Conservation (phyloP, 2,329 filamentous ascomycete genomes). For the Fusarium sublunatum region DNA sequence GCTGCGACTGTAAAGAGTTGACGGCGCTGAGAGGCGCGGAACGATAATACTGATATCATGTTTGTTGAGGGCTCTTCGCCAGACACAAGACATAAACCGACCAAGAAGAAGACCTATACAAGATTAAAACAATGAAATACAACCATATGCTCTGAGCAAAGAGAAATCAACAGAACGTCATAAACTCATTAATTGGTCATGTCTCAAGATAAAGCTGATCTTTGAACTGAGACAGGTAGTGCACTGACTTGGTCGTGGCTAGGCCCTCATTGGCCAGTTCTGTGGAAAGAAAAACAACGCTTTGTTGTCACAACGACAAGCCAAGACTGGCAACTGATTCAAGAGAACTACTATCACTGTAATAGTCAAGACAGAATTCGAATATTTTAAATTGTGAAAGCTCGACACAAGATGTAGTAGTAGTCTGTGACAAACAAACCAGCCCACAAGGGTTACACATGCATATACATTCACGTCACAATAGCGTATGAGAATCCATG, state of each 20-base stretch:
- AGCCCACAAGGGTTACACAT: neutral
- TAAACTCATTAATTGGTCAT: conserved; percentile 2
- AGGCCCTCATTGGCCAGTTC: conserved; percentile 16
- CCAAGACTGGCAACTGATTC: neutral
- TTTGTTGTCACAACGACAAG: conserved; percentile 38
- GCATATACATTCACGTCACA: conserved; percentile 13
- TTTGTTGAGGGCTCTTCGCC: conserved; percentile 24
- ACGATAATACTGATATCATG: conserved; percentile 42
- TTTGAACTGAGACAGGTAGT: conserved; percentile 9
- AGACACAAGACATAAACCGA: conserved; percentile 8
- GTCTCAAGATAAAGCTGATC: conserved; percentile 7
- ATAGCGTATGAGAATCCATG: conserved; percentile 2
- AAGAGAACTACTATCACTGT: no score
- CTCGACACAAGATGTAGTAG: no score
- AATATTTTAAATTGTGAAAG: no score
- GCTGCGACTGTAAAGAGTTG: conserved; percentile 52
- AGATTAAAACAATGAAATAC: neutral
- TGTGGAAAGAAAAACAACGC: conserved; percentile 31
- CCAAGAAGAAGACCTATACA: neutral
- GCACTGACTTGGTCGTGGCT: neutral
- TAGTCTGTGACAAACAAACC: neutral
- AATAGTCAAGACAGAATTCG: no score
- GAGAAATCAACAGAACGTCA: neutral
- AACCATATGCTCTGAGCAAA: neutral
- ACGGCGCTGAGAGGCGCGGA: conserved; percentile 52